Base-by-base conservation (phyloP, 257 asterid species). In the Fraxinus americana region DNA sequence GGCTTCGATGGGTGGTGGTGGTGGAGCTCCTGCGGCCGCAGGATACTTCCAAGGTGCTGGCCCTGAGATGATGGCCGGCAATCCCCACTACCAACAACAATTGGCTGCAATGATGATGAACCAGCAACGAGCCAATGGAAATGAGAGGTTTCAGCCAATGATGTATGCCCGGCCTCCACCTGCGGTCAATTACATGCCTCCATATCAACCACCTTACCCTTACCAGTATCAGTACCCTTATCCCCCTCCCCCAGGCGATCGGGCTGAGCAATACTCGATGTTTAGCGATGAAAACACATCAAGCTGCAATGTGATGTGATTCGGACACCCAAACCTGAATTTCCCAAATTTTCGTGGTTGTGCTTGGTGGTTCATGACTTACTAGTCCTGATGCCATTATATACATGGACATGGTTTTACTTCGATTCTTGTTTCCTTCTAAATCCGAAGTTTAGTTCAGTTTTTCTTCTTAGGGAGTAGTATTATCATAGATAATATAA, bases 101-200 rank as follows among this genome's bases (percentile, higher is more conserved):
- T 32, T 91, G 83, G 95, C 97, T 1, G 91, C 97, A 0, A 88
- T 89, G 97, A 90, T 95, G 98, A 93, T 93, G 97, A 92, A 95
- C 75, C 98, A 91, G 82, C 99, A 90, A 52, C 91, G 94, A 17
- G 97, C 88, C 9, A 84, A 84, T 0, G 99, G 98, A n/a, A 92
- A 93, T 52, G 99, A 96, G 86, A 83, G 99, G 91, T 96, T 93
- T 65, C 99, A 96, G 80, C 99, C 94, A 1, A 96, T 93, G 99
- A 92, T 93, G 96, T 96, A 96, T 21, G 97, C 97, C 2, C 87
- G 98, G 25, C 97, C 97, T 3, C 97, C 98, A 0, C 95, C 99
- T 0, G 97, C 97, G 0, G 97, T 91, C 2, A 96, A 92, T 70
- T 96, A 90, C 86, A 86, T 90, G 92, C 97, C 96, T 2, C 89